These are phyloP conservation scores for Lithocarpus polystachyus DNA, from an alignment of 306 rosid genomes.

Conservation along the genomic window DNA sequence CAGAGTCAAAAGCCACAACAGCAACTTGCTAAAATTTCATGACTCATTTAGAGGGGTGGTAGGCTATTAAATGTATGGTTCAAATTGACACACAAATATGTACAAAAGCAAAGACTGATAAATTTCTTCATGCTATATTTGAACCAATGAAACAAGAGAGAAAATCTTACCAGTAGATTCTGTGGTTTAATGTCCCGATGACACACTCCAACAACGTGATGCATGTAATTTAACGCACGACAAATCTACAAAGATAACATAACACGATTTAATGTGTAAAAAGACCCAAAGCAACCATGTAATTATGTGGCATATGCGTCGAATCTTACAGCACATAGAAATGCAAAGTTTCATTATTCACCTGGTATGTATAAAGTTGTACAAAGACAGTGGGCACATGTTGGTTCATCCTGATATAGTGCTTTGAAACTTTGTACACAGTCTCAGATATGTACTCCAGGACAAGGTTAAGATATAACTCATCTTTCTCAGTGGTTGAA, in stretches of 20 bases:
- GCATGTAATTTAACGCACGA: conserved; percentile 82
- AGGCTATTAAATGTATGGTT: not conserved
- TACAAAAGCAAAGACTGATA: not conserved
- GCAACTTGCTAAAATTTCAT: not conserved
- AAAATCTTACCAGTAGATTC: conserved; percentile 65
- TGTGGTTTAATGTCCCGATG: conserved; percentile 98
- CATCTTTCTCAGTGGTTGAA: conserved; percentile 86
- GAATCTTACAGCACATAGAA: conserved; percentile 1
- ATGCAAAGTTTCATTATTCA: conserved; percentile 20
- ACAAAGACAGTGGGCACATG: conserved; percentile 64
- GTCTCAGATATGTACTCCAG: conserved; percentile 84
- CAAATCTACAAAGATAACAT: conserved; percentile 65
- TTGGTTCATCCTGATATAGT: conserved; percentile 55
- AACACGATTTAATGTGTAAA: not conserved
- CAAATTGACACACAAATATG: not conserved
- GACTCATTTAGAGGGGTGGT: not conserved
- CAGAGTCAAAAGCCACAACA: not conserved
- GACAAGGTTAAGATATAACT: conserved; percentile 91
- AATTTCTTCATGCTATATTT: not conserved
- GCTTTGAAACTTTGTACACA: conserved; percentile 77
- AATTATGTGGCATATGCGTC: not conserved
- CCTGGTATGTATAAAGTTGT: conserved; percentile 84
- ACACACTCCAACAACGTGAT: conserved; percentile 79
- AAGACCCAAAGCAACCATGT: conserved; percentile 1
- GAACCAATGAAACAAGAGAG: not conserved